A percentile compares a stretch with the other conserved stretches of the same genome.
Conservation (phyloP, 2,329 filamentous ascomycete species). For the Magnaporthales sp. region DNA sequence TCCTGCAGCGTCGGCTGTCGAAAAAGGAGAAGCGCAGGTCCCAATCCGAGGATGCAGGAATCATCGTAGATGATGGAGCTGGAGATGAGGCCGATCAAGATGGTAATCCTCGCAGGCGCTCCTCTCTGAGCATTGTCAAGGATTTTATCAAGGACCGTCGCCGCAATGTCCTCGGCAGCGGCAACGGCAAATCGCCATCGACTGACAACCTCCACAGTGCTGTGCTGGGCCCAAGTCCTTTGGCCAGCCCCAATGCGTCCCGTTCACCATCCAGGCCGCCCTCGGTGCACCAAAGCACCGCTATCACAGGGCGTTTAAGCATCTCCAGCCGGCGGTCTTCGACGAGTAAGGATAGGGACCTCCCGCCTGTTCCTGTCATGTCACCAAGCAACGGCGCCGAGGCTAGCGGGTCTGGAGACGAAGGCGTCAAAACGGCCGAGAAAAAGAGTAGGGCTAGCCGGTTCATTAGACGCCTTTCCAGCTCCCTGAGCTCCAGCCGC, state of each 20-base stretch:
- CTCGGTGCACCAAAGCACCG: constrained; percentile 38
- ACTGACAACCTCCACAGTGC: constrained; percentile 29
- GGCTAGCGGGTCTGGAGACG: constrained; percentile 36
- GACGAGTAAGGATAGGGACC: constrained; percentile 32
- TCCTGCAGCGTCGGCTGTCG: constrained; percentile 39
- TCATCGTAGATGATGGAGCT: constrained; percentile 14
- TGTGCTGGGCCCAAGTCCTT: constrained; percentile 6
- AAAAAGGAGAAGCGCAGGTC: constrained; percentile 26
- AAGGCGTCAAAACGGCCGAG: constrained; percentile 31
- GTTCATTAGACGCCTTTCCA: constrained; percentile 51
- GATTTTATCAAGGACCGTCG: constrained; percentile 54
- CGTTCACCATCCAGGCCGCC: constrained; percentile 39
- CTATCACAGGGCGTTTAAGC: constrained; percentile 51
- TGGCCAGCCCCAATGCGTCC: constrained; percentile 17
- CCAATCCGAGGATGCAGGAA: constrained; percentile 20
- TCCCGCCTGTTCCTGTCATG: constrained; percentile 17
- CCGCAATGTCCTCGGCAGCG: constrained; percentile 33
- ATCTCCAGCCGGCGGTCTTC: constrained; percentile 54
- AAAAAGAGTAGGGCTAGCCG: constrained; percentile 40
- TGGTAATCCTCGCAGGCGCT: constrained; percentile 34
- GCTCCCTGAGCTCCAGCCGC: constrained; percentile 36
- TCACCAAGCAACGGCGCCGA: constrained; percentile 36
- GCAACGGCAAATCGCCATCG: constrained; percentile 33
- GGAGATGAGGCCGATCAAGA: constrained; percentile 15
- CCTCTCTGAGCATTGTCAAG: constrained; percentile 50